Evolutionary conservation across 306 rosid species (phyloP).

Genomic region (Cercis canadensis): DNA sequence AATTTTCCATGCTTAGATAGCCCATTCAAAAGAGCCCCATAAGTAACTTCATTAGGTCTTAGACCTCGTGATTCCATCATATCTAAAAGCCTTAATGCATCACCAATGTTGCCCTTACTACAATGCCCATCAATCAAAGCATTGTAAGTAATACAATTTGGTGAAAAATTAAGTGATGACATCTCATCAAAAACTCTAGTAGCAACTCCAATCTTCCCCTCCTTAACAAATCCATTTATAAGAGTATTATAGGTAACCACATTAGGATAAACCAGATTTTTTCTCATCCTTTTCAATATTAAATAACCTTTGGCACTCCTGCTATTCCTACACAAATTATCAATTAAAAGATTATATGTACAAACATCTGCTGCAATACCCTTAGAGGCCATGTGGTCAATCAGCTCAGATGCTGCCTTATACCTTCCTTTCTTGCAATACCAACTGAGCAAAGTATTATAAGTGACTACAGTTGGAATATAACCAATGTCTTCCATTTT

Average conservation of each 20-base stretch:
- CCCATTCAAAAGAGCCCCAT: conserved; percentile 65
- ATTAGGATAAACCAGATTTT: conserved; percentile 64
- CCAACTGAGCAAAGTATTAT: conserved; percentile 79
- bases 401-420: conserved; percentile 61
- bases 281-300: conserved; percentile 74
- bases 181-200: conserved; percentile 70
- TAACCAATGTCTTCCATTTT: conserved; percentile 70
- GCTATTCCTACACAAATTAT: conserved; percentile 64
- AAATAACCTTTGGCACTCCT: conserved; percentile 77
- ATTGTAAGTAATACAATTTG: conserved; percentile 64
- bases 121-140: conserved; percentile 66
- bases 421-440: conserved; percentile 73
- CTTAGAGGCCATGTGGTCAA: conserved; percentile 71
- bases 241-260: conserved; percentile 71
- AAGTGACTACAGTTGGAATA: conserved; percentile 61
- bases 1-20: conserved; percentile 62
- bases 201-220: conserved; percentile 74
- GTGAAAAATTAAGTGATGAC: conserved; percentile 52
- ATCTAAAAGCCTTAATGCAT: conserved; percentile 67
- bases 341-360: conserved; percentile 75
- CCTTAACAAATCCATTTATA: conserved; percentile 77
- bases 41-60: conserved; percentile 67
- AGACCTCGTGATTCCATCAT: conserved; percentile 60
- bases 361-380: conserved; percentile 72
- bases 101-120: conserved; percentile 47